phyloP scores from a whole-genome alignment of 345 rosid genomes.

The Moringa oleifera region DNA sequence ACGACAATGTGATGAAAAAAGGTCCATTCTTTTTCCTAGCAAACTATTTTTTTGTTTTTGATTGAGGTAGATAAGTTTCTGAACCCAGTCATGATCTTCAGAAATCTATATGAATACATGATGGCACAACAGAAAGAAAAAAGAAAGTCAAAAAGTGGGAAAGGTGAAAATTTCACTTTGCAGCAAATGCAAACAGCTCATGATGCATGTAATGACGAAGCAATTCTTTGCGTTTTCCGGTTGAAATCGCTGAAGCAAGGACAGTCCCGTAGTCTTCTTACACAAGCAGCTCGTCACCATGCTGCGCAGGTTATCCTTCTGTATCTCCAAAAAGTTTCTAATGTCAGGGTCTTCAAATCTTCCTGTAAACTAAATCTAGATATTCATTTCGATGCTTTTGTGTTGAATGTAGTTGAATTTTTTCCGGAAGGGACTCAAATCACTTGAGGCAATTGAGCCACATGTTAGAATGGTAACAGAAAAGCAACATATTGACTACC shows the following conservation, averaged over 20 bases:
- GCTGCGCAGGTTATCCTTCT: conserved; percentile 76
- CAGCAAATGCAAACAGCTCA: conserved; percentile 69
- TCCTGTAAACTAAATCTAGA: conserved; percentile 7
- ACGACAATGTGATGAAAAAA: conserved; percentile 92
- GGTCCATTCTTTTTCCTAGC: conserved; percentile 36
- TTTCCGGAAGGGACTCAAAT: conserved; percentile 73
- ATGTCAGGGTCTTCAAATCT: conserved; percentile 4
- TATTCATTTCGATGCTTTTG: conserved; percentile 6
- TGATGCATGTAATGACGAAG: conserved; percentile 73
- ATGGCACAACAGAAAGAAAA: conserved; percentile 72
- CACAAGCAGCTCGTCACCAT: conserved; percentile 93
- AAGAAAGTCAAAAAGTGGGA: conserved; percentile 68
- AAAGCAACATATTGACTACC: conserved; percentile 81
- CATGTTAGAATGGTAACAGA: conserved; percentile 60
- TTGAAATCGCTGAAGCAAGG: conserved; percentile 93
- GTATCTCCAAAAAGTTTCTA: conserved; percentile 7
- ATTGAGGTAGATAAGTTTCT: conserved; percentile 17
- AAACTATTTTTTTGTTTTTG: conserved; percentile 10
- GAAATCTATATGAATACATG: conserved; percentile 72
- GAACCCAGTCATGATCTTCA: conserved; percentile 33
- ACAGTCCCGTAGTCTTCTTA: conserved; percentile 83
- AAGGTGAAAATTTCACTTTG: conserved; percentile 49
- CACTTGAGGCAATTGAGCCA: conserved; percentile 75
- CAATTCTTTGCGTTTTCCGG: conserved; percentile 79
- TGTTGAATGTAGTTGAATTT: conserved; percentile 62